Evolutionary conservation across 2,329 filamentous ascomycete genomes (phyloP), one percentile per base, ranked within the genome.

Genomic region (Trichophyton simii): DNA sequence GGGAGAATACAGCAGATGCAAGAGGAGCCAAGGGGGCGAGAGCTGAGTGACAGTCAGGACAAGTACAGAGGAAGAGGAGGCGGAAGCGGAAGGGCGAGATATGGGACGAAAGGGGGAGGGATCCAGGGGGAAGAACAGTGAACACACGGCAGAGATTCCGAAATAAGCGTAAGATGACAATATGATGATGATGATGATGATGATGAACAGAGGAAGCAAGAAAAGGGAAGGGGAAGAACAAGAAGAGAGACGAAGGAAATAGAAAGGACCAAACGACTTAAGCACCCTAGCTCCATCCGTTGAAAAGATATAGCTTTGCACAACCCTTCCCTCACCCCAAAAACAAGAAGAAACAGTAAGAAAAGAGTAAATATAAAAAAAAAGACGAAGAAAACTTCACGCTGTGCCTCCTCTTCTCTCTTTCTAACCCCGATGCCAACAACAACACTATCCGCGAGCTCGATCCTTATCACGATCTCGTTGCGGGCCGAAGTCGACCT

Each of bases 401-500:
- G 34, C 34, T 58, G 44, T 61, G 50, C 46, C 61, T 63, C 41
- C 41, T 44, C 41, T 44, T 18, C 41, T 44, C 41, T 61, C 22
- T 38, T 13, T 38, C 9, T 13, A 13, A 4, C 34, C 9, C 11
- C 2, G 34, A 38, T 13, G 34, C 34, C 34, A 38, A 11, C 34
- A 22, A 22, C 52, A 31, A 31, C 28, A 31, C 28, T 55, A 55
- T 55, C 25, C 52, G 5, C 52, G 73, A 68, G 73, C 69, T 72
- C 64, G 63, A 61, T 61, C 55, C 36, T 36, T 28, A 22, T 58
- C 62, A 61, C 65, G 60, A 54, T 68, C 72, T 66, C 74, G 74
- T 69, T 76, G 73, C 64, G 75, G 73, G 58, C 83, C 83, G 75
- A 85, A 86, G 72, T 86, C 83, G 58, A 80, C 81, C 68, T 87